Evolutionary conservation across 495 filamentous ascomycete genomes (phyloP).

Genomic region (Aspergillus heteromorphus): DNA sequence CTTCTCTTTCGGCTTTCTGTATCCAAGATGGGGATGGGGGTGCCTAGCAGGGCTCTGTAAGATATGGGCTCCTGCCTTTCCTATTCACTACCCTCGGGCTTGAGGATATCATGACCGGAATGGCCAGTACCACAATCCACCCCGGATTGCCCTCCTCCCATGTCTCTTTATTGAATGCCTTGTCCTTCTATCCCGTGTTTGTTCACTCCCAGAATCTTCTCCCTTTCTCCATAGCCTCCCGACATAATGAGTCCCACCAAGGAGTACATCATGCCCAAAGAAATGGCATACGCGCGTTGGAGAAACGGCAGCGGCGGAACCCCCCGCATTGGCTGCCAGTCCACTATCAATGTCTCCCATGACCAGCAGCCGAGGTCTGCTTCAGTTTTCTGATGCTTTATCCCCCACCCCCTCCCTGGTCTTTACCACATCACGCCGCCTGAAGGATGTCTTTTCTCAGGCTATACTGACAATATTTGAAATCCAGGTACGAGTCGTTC

Average conservation of each 20-base stretch:
- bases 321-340: conserved; percentile 15
- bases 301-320: conserved; percentile 2
- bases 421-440: conserved; percentile 1
- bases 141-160: not conserved
- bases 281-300: conserved; percentile 17
- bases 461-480: conserved; percentile 12
- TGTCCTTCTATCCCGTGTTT: not conserved
- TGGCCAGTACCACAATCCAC: not conserved
- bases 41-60: too few species aligned
- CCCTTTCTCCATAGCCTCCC: not conserved
- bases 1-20: not conserved
- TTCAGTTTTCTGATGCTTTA: not conserved
- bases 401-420: not conserved
- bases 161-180: not conserved
- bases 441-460: not conserved
- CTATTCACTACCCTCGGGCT: not conserved
- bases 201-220: not conserved
- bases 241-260: conserved; percentile 6
- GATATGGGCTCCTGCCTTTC: not conserved
- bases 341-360: conserved; percentile 19
- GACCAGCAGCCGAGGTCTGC: conserved; percentile 24
- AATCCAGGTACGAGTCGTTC: conserved; percentile 80
- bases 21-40: not conserved
- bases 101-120: not conserved
- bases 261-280: conserved; percentile 12